Base-by-base conservation (phyloP, 2,329 filamentous ascomycete species). In the Bipolaris sorokiniana region DNA sequence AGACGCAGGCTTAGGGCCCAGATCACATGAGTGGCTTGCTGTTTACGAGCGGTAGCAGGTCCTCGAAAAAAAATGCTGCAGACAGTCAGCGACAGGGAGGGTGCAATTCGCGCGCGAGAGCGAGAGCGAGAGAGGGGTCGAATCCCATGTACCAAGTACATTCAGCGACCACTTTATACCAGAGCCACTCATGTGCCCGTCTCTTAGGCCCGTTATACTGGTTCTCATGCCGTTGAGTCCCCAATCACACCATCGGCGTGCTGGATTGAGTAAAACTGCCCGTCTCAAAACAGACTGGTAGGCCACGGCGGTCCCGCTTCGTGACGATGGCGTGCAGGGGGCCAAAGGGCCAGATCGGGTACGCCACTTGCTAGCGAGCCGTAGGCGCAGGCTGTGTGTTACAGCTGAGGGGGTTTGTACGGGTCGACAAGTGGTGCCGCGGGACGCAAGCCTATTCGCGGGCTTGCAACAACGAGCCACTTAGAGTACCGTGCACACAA, bases 401-500 rank as follows among this genome's bases (percentile, higher is more conserved):
- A 62, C 64, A 62, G 51, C 41, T 60, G 64, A 56, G 61, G 58
- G 26, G 58, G 59, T 57, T 63, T 54, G 52, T 59, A 54, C 22
- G 52, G 49, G 31, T 59, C 42, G 33, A 45, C 11, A 56, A 58
- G 47, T 69, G 65, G 65, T 68, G 65, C 41, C 40, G 36, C 42
- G 61, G 47, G 45, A 64, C 50, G 57, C 46, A 31, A 28, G 54
- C 51, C 49, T 53, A 69, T 68, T 68, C 57, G 67, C 42, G 54
- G 50, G 50, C 38, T 34, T 31, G 16, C 9, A 51, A 60, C 9
- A 59, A 58, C 63, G 61, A 62, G 49, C 46, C 51, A 63, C 65
- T 66, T 56, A 56, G 56, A 64, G 58, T 66, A 37, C 61, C 54
- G 44, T 52, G 40, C 51, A 54, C 62, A 64, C 64, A 61, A 62